phyloP scores from a whole-genome alignment of 139 green algal species.

The Microglena sp. region DNA sequence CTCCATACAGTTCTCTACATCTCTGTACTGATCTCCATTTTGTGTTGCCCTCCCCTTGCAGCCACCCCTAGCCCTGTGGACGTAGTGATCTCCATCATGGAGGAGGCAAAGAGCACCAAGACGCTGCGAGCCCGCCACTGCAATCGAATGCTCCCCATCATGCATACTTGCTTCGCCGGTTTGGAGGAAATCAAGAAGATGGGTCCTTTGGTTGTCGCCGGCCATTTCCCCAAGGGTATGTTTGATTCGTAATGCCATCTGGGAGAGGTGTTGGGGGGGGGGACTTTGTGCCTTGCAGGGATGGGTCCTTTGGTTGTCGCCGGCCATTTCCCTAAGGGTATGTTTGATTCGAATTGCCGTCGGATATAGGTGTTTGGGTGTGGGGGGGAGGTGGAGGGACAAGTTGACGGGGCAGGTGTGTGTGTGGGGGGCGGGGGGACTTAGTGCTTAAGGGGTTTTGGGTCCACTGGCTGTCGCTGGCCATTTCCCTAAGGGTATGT shows the following conservation, averaged over 20 bases:
- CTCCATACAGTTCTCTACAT: background rate
- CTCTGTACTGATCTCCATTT: background rate
- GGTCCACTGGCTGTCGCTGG: conserved; percentile 14
- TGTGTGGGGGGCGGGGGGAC: too few species aligned
- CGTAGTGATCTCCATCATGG: conserved; percentile 17
- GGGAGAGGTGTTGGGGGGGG: too few species aligned
- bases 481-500: conserved; percentile 27
- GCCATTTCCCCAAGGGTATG: conserved; percentile 27
- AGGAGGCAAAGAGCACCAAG: conserved; percentile 17
- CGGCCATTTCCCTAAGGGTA: conserved; percentile 27
- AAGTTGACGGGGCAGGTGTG: too few species aligned
- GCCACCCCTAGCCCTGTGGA: conserved; percentile 22
- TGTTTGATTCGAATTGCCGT: too few species aligned
- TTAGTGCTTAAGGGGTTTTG: too few species aligned
- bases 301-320: conserved; percentile 16
- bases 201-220: conserved; percentile 14
- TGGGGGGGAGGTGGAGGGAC: too few species aligned
- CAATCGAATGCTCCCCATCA: conserved; percentile 35
- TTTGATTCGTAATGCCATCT: too few species aligned
- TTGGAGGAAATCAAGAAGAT: conserved; percentile 27
- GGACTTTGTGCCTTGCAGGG: too few species aligned
- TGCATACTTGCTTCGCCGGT: conserved; percentile 19
- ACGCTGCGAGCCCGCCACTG: conserved; percentile 16
- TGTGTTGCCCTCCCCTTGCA: background rate
- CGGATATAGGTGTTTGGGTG: too few species aligned